These are phyloP conservation scores for Candida chilensis DNA, from an alignment of 805 yeast species.

Conservation along the genomic window DNA sequence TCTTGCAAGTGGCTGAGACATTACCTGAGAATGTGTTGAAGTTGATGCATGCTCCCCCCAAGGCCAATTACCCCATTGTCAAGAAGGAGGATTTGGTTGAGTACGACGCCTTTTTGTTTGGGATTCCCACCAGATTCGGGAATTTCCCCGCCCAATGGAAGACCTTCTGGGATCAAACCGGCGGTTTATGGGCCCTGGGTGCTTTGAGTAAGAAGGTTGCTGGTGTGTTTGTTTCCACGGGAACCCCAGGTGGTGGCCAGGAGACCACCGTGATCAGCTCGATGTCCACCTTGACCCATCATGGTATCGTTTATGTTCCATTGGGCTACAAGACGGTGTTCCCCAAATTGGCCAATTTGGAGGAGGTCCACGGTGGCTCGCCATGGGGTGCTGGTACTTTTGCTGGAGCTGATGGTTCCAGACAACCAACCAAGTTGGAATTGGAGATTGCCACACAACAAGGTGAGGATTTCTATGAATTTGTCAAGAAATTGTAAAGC, in stretches of 20 bases:
- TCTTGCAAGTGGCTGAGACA: constrained; percentile 30
- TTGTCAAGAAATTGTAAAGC: constrained; percentile 2
- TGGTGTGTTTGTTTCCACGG: constrained; percentile 15
- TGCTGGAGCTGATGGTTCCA: constrained; percentile 13
- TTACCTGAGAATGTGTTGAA: constrained; percentile 22
- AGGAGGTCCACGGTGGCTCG: constrained; percentile 15
- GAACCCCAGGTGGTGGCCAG: constrained; percentile 15
- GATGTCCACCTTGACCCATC: constrained; percentile 13
- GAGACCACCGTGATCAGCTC: constrained; percentile 14
- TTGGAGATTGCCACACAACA: constrained; percentile 11
- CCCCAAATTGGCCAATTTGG: constrained; percentile 8
- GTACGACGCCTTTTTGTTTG: constrained; percentile 16
- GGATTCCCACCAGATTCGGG: constrained; percentile 16
- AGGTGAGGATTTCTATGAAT: constrained; percentile 8
- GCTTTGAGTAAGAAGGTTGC: constrained; percentile 13
- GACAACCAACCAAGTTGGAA: constrained; percentile 10
- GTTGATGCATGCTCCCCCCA: constrained; percentile 23
- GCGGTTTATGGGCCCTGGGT: constrained; percentile 13
- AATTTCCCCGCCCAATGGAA: constrained; percentile 14
- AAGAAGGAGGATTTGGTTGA: constrained; percentile 10
- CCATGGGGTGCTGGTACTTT: constrained; percentile 18
- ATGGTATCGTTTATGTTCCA: constrained; percentile 15
- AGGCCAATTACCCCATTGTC: constrained; percentile 14
- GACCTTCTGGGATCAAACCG: constrained; percentile 15
- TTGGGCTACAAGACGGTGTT: constrained; percentile 11